Percentiles rank a stretch among this genome's conserved stretches.
These are phyloP conservation scores for Talaromyces borbonicus DNA, from an alignment of 495 filamentous ascomycete genomes.

Conservation along the genomic window DNA sequence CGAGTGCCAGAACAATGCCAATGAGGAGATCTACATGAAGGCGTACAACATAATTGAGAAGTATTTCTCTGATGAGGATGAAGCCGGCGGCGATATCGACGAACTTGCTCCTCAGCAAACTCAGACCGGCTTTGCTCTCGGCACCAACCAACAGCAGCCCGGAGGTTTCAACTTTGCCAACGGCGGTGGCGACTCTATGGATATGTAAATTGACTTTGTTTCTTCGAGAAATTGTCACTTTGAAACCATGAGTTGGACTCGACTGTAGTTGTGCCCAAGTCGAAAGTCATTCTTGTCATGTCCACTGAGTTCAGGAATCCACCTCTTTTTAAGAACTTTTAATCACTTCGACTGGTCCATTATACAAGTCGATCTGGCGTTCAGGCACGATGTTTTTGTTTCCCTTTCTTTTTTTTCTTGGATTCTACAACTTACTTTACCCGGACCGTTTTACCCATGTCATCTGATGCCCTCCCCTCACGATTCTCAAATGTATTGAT, in stretches of 20 bases:
- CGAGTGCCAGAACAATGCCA: conserved; percentile 99
- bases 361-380: conserved; percentile 1
- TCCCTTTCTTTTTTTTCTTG: neutral
- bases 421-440: neutral
- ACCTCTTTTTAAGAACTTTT: neutral
- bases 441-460: conserved; percentile 13
- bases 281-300: neutral
- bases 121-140: conserved; percentile 76
- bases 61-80: conserved; percentile 99
- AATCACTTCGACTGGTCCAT: neutral
- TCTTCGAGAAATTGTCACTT: neutral
- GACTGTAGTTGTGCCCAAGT: no score
- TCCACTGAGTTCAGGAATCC: neutral
- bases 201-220: conserved; percentile 62
- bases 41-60: conserved; percentile 99
- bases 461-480: conserved; percentile 9
- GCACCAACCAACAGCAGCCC: conserved; percentile 62
- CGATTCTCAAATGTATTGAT: neutral
- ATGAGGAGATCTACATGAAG: conserved; percentile 99
- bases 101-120: conserved; percentile 58
- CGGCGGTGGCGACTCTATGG: conserved; percentile 82
- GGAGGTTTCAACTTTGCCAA: conserved; percentile 90
- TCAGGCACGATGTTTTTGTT: neutral
- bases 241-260: no score
- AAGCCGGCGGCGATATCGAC: conserved; percentile 66